Conservation (phyloP, 2,329 filamentous ascomycete genomes). For the Penicillium concentricum region DNA sequence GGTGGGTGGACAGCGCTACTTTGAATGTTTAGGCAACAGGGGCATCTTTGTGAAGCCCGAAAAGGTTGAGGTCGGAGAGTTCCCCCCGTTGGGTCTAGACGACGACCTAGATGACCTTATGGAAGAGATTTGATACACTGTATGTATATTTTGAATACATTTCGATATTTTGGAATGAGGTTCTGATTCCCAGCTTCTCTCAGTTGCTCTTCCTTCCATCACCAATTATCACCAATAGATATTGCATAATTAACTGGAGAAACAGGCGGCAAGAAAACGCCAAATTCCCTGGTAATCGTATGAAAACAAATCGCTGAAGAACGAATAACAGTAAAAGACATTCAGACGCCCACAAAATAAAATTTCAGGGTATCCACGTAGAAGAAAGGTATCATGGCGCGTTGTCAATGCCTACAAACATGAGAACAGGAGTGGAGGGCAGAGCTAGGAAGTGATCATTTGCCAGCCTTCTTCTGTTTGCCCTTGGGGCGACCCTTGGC, state of each 20-base stretch:
- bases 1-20: slow-evolving; percentile 54
- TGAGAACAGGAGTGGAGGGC: background rate
- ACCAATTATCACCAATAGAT: slow-evolving; percentile 10
- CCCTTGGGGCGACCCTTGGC: slow-evolving; percentile 32
- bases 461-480: slow-evolving; percentile 35
- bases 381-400: slow-evolving; percentile 20
- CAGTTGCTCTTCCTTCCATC: slow-evolving; percentile 1
- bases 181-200: background rate
- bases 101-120: slow-evolving; percentile 56
- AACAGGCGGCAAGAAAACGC: background rate
- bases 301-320: slow-evolving; percentile 20
- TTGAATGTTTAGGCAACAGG: slow-evolving; percentile 52
- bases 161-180: slow-evolving; percentile 2
- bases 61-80: slow-evolving; percentile 62
- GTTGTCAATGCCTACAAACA: slow-evolving; percentile 12
- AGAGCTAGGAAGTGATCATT: slow-evolving; percentile 9
- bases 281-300: slow-evolving; percentile 4
- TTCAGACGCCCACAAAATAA: background rate
- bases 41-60: slow-evolving; percentile 64
- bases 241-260: slow-evolving; percentile 2
- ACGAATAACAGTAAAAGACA: slow-evolving; percentile 10
- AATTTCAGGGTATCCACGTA: slow-evolving; percentile 8
- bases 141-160: background rate
- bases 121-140: slow-evolving; percentile 53
- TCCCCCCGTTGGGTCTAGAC: slow-evolving; percentile 50